Base-by-base conservation (phyloP, 2,329 filamentous ascomycete species). In the Neonectria coccinea region DNA sequence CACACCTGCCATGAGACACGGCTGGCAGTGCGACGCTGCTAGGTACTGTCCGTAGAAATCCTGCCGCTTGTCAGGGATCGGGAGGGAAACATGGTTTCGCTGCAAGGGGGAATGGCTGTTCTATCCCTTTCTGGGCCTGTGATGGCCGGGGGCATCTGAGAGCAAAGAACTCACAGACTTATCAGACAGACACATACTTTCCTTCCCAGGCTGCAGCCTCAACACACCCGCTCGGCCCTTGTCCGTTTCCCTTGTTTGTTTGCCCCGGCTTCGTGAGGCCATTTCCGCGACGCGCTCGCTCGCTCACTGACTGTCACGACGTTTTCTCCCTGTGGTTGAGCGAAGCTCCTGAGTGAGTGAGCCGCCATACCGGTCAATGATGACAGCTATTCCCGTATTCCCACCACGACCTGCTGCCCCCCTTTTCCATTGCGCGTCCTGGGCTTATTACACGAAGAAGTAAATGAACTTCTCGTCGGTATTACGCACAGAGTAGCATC, bases 361-460 rank as follows among this genome's bases (percentile, higher is more conserved):
- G 33, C 6, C 33, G 33, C 33, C 36, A n/a, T 11, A 20, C 27
- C 52, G 29, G 50, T 51, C 50, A 55, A 60, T 60, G 31, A 33
- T 29, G 3, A 20, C 41, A n/a, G 36, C 31, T 22, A 52, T 25
- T 25, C 31, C n/a, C 16, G n/a, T 36, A 14, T 11, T 11, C n/a
- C 27, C 29, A 33, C n/a, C 41, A 29, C 51, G n/a, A 41, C 20
- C 42, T 31, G 16, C 41, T 11, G 52, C 6, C 25, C 50, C 50
- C 42, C 57, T 12, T 27, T 50, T 42, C 33, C 16, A 33, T 55
- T 60, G 57, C 57, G 42, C 31, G 31, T 48, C 50, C 31, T 27
- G 50, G 31, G 42, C 50, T 60, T 55, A 55, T 60, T 55, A 55
- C 55, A 60, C 57, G 50, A 60, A n/a, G 39, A 36, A 47, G 9